phyloP scores from a whole-genome alignment of 2,329 filamentous ascomycete species.

The Arthroderma sp. region DNA sequence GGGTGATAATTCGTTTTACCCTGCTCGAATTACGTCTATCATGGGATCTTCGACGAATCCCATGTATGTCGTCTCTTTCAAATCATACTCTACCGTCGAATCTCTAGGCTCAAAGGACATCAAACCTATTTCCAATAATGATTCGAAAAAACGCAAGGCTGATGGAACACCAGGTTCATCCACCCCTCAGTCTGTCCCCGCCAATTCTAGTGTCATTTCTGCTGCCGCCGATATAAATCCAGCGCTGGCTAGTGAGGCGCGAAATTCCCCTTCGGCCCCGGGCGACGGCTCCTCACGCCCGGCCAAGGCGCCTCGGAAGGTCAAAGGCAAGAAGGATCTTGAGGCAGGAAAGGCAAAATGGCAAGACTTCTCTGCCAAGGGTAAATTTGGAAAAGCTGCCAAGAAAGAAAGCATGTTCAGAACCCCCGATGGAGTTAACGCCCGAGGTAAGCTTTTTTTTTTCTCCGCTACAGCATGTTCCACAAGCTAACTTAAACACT shows the following conservation, averaged over 20 bases:
- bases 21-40: conserved; percentile 82
- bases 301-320: conserved; percentile 56
- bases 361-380: conserved; percentile 79
- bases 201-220: conserved; percentile 46
- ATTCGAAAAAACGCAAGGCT: conserved; percentile 69
- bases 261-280: conserved; percentile 46
- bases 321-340: conserved; percentile 83
- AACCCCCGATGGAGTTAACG: conserved; percentile 73
- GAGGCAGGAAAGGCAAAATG: conserved; percentile 87
- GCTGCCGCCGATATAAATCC: conserved; percentile 55
- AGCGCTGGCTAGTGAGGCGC: conserved; percentile 49
- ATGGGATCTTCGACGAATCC: conserved; percentile 84
- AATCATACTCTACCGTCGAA: conserved; percentile 70
- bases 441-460: conserved; percentile 52
- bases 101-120: conserved; percentile 73
- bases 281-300: conserved; percentile 46
- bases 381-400: conserved; percentile 48
- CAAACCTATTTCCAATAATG: conserved; percentile 54
- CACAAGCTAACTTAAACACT: conserved; percentile 7
- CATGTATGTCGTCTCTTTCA: conserved; percentile 91
- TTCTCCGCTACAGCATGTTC: background rate
- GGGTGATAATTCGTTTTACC: conserved; percentile 81
- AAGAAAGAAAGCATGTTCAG: conserved; percentile 98
- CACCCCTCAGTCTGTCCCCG: conserved; percentile 27
- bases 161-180: conserved; percentile 44